Base-by-base conservation (phyloP, 2,329 filamentous ascomycete genomes). In the Ceratocystis albifundus region DNA sequence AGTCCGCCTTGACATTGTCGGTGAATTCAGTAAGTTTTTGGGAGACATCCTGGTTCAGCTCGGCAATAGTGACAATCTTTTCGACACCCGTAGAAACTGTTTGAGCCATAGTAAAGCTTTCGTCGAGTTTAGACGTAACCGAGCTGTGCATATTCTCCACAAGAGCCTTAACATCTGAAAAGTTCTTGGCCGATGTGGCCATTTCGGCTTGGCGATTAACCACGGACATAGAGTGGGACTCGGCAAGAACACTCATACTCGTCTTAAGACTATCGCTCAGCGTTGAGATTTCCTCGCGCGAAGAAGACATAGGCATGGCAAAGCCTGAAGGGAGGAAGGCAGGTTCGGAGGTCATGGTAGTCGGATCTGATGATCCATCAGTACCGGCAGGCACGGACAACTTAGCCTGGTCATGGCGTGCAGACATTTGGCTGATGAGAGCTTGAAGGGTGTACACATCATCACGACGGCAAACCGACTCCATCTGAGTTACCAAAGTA, bases 141-240 rank as follows among this genome's bases (percentile, higher is more conserved):
- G 90, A 82, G 44, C 86, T 84, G 68, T 90, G 89, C 71, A 96
- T 84, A 64, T 90, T 88, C 66, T 89, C 85, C 0, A 97, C 79
- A 71, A 90, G 84, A 0, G 78, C 77, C 77, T 90, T 93, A 72
- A 96, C 85, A 71, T 91, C 90, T 1, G 83, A 82, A 17, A 97
- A 87, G 66, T 87, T 87, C 68, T 93, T 87, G 15, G 88, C 82
- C 28, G 96, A 84, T 15, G 85, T 86, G 25, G 87, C 86, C 65
- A 90, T 90, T 74, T 96, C 93, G 57, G 87, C 83, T 72, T 93
- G 90, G 30, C 90, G 88, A 68, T 93, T 88, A 65, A 94, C 90
- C 59, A 94, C 87, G 0, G 88, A 87, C 75, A 90, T 90, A 1
- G 85, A 85, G 17, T 87, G 90, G 28, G 88, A 79, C 55, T 89